phyloP scores from a whole-genome alignment of 768 basidiomycete genomes.

The Boletellus ananiceps region DNA sequence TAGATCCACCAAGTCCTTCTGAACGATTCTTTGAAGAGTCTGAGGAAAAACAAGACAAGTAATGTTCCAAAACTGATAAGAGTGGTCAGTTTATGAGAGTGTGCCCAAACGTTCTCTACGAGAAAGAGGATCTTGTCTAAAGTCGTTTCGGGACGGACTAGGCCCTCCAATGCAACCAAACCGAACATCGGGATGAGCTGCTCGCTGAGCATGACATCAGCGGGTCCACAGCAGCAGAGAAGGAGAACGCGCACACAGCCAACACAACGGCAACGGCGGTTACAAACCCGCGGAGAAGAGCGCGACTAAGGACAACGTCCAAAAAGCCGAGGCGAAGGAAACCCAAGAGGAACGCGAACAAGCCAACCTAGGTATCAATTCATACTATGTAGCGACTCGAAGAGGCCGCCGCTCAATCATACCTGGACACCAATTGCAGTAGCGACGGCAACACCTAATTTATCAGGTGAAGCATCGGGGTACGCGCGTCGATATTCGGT shows the following conservation, averaged over 20 bases:
- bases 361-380: slow-evolving; percentile 53
- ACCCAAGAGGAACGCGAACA: slow-evolving; percentile 82
- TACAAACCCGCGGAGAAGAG: slow-evolving; percentile 83
- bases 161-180: slow-evolving; percentile 50
- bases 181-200: slow-evolving; percentile 92
- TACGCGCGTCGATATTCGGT: slow-evolving; percentile 57
- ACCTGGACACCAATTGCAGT: slow-evolving; percentile 86
- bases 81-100: slow-evolving; percentile 64
- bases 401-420: slow-evolving; percentile 4
- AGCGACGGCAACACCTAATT: slow-evolving; percentile 60
- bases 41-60: slow-evolving; percentile 55
- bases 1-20: slow-evolving; percentile 66
- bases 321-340: slow-evolving; percentile 88
- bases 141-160: slow-evolving; percentile 59
- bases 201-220: slow-evolving; percentile 42
- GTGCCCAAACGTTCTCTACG: slow-evolving; percentile 48
- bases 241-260: slow-evolving; percentile 52
- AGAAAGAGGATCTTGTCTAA: slow-evolving; percentile 78
- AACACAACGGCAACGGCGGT: slow-evolving; percentile 84
- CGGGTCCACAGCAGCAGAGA: background rate
- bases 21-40: slow-evolving; percentile 55
- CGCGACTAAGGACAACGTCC: slow-evolving; percentile 88
- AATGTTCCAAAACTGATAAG: slow-evolving; percentile 72
- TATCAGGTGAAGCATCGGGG: slow-evolving; percentile 38
- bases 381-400: background rate